Evolutionary conservation across 2,329 filamentous ascomycete species (phyloP), one percentile per base, ranked within the genome.

Genomic region (Lasiodiplodia theobromae): DNA sequence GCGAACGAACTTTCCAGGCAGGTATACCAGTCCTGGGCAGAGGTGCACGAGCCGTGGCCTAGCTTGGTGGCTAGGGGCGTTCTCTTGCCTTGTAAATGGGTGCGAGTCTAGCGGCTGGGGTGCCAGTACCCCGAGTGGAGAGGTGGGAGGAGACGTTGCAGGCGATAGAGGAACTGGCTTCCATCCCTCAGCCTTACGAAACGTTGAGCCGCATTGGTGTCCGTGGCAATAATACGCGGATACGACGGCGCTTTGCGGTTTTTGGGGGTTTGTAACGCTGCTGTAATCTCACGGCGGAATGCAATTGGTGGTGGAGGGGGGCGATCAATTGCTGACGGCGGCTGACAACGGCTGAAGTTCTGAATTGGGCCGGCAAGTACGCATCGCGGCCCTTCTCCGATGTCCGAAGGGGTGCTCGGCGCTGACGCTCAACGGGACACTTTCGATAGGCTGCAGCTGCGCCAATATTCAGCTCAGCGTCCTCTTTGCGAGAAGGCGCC

Each of bases 131-230:
- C 60, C 47, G 60, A 40, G 58, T 51, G 44, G 8, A n/a, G 40
- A 63, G 60, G 40, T 28, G 60, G 14, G 58, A 63, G 58, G 44
- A 64, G 60, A 64, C 44, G 60, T 64, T 52, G 60, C 47, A n/a
- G 10, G 60, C 60, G 60, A 57, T 52, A 23, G 28, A 64, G 60
- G 44, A 51, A 52, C 28, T 11, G 31, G 60, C 47, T 51, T 28
- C n/a, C 44, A 51, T 64, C 60, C 47, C 28, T 64, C 60, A 64
- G 60, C 60, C 60, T 64, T 64, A 64, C 60, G 44, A 25, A 37
- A 4, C 47, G 60, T 64, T 38, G 60, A 64, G 60, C 60, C 47
- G 25, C 60, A 64, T 51, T 23, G 6, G n/a, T 18, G 25, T 11
- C 25, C 16, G 25, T n/a, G 28, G 58, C 40, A 51, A 51, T 37